Base-by-base conservation (phyloP, 768 basidiomycete species). In the Russula abietina region DNA sequence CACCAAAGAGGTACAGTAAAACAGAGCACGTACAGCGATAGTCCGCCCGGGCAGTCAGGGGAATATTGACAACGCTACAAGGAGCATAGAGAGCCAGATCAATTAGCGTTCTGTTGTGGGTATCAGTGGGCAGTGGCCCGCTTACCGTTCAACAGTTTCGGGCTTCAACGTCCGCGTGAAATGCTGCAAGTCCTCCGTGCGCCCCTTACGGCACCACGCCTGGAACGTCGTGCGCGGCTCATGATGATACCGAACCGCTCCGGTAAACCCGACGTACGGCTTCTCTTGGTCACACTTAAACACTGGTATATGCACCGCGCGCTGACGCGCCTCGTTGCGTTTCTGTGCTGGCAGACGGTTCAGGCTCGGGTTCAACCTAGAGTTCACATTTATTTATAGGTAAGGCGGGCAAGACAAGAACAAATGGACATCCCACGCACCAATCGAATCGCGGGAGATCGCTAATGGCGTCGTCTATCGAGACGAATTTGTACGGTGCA, bases 391-490 rank as follows among this genome's bases (percentile, higher is more conserved):
- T 17, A 45, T 33, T 7, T 17, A 16, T 19, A 16, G 14, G 22
- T 41, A 33, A 43, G 39, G 33, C 58, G 48, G 33, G 38, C 7
- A 32, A 36, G 62, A 59, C 14, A 60, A 36, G 19, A 46, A 24
- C 12, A 3, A 26, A n/a, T 19, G 41, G 51, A 43, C 45, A 36
- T 7, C 64, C 76, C n/a, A 10, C 76, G 12, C 69, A 89, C 91
- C 89, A 92, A 60, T 93, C 86, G 70, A 87, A 93, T 4, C 72
- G 78, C 3, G 82, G 84, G 10, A 93, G 75, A 70, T 93, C 91
- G 3, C 79, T 75, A 54, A 92, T 89, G 1, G 90, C 88, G 69
- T 91, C 89, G 24, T 81, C 79, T 46, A 91, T 80, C 0, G 83
- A 81, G 24, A 91, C 82, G 65, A 76, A 76, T 9, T 61, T 63